phyloP scores from a whole-genome alignment of 140 eudicot species.

The Anethum foeniculum region DNA sequence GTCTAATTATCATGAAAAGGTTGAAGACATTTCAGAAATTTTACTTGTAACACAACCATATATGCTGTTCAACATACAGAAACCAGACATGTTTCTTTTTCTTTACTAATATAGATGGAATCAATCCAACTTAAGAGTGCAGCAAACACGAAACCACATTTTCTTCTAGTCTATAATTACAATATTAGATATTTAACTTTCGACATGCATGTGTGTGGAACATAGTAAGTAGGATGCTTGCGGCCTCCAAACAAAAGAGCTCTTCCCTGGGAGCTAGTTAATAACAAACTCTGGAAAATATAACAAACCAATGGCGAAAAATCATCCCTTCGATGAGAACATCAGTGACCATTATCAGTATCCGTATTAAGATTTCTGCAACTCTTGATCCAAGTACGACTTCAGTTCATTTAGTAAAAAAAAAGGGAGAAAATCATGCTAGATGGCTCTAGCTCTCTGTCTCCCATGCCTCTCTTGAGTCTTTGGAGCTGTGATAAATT shows the following conservation, averaged over 20 bases:
- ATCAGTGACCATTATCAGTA: neutral
- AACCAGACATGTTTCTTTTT: conserved; percentile 1
- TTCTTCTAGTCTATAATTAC: conserved; percentile 21
- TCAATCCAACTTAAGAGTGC: conserved; percentile 2
- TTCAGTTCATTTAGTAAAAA: conserved; percentile 5
- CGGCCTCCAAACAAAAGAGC: conserved; percentile 21
- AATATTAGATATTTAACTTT: conserved; percentile 19
- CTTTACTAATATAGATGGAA: conserved; percentile 2
- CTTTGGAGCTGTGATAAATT: conserved; percentile 34
- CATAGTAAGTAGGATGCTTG: conserved; percentile 3
- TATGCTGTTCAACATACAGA: conserved; percentile 8
- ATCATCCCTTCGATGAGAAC: conserved; percentile 2
- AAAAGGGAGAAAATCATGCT: conserved; percentile 2
- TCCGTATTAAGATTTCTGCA: neutral
- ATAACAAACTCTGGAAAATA: neutral
- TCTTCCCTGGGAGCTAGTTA: conserved; percentile 18
- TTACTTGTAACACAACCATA: neutral
- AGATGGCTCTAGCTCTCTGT: conserved; percentile 17
- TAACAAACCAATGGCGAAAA: conserved; percentile 13
- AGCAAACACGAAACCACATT: conserved; percentile 14
- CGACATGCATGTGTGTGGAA: conserved; percentile 8
- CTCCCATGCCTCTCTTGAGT: conserved; percentile 22
- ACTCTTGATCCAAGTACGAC: conserved; percentile 8
- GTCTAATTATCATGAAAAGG: neutral
- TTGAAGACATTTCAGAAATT: neutral